Evolutionary conservation across 2,329 filamentous ascomycete species (phyloP).

Genomic region (Aaosphaeria arxii): DNA sequence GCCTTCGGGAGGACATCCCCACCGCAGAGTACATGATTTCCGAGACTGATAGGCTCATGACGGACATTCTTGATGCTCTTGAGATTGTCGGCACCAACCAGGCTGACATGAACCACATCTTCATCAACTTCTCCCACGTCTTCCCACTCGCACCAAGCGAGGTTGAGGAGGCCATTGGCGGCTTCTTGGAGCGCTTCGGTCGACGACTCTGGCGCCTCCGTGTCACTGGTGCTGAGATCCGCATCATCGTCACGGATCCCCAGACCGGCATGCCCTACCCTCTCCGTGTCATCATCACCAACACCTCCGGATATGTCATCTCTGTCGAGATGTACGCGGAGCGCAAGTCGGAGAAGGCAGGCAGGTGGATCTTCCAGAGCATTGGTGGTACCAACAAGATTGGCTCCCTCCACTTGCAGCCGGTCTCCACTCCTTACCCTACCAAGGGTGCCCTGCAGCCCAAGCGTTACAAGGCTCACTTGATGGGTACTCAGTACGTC

Average conservation of each 20-base stretch:
- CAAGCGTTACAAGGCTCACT: conserved; percentile 98
- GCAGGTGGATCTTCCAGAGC: conserved; percentile 96
- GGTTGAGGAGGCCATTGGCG: conserved; percentile 88
- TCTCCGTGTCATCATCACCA: conserved; percentile 92
- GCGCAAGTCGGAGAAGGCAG: conserved; percentile 93
- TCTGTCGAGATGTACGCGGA: conserved; percentile 97
- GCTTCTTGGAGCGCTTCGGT: conserved; percentile 95
- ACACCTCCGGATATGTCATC: conserved; percentile 97
- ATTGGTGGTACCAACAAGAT: conserved; percentile 94
- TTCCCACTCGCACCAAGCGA: conserved; percentile 88
- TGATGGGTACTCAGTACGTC: conserved; percentile 99
- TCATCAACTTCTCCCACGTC: conserved; percentile 98
- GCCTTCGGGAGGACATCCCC: conserved; percentile 93
- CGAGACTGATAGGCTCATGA: conserved; percentile 94
- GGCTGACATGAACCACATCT: conserved; percentile 99
- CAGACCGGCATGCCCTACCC: conserved; percentile 81
- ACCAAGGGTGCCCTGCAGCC: conserved; percentile 99
- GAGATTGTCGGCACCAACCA: conserved; percentile 99
- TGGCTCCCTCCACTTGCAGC: conserved; percentile 88
- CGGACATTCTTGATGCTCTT: conserved; percentile 93
- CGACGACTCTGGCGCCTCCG: conserved; percentile 93
- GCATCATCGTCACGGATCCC: conserved; percentile 94
- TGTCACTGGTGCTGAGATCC: conserved; percentile 95
- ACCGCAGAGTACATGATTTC: conserved; percentile 98
- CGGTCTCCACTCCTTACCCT: conserved; percentile 87